A percentile compares a stretch with the other conserved stretches of the same genome.
phyloP scores from a whole-genome alignment of 192 early-diverging fungal species.

The Pilobolus umbonatus region DNA sequence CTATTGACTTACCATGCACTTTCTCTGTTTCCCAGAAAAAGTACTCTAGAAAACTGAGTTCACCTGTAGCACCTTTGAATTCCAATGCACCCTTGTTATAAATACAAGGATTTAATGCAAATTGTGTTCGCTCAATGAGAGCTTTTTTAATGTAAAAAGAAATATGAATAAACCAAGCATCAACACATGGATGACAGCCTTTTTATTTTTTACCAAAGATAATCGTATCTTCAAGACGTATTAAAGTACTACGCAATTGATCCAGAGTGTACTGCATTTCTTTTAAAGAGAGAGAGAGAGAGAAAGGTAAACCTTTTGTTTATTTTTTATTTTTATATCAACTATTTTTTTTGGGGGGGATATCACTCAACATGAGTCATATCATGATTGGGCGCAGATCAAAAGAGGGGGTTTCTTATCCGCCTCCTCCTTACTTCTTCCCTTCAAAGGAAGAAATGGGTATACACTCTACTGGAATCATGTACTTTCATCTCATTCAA shows the following conservation, averaged over 20 bases:
- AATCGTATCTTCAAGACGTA: conserved; percentile 94
- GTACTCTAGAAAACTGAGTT: conserved; percentile 82
- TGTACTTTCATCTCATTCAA: conserved; percentile 88
- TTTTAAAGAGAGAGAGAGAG: conserved; percentile 2
- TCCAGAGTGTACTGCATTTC: conserved; percentile 33
- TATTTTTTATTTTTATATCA: too few relatives aligned
- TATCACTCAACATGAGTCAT: too few relatives aligned
- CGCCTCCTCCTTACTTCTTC: too few relatives aligned
- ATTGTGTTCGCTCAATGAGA: conserved; percentile 92
- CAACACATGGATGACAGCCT: too few relatives aligned
- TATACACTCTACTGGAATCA: conserved; percentile 62
- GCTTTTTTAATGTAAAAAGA: conserved; percentile 37
- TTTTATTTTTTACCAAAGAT: conserved; percentile 63
- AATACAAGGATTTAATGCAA: conserved; percentile 75
- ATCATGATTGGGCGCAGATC: too few relatives aligned
- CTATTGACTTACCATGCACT: conserved; percentile 68
- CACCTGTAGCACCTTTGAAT: conserved; percentile 41
- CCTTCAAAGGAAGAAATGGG: conserved; percentile 54
- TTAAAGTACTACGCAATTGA: conserved; percentile 69
- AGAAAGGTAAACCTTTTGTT: neutral
- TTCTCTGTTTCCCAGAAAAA: conserved; percentile 89
- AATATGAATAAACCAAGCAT: neutral
- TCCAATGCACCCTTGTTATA: conserved; percentile 49
- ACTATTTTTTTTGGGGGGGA: too few relatives aligned
- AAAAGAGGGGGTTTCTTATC: too few relatives aligned